Evolutionary conservation across 306 rosid genomes (phyloP).

Genomic region (Adenanthera pavonina): DNA sequence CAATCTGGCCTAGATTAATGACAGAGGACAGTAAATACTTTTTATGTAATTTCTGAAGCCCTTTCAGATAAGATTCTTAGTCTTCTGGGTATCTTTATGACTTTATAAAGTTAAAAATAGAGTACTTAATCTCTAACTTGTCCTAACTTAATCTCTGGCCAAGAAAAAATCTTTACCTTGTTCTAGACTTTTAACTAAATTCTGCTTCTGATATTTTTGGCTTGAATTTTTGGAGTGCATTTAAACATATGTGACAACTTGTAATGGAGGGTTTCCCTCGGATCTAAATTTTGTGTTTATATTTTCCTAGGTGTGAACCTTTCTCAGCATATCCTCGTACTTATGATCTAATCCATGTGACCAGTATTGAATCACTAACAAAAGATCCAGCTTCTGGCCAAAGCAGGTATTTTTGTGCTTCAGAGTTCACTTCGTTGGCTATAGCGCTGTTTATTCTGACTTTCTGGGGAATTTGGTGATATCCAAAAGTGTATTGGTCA

Average conservation of each 20-base stretch:
- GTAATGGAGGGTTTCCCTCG: slow-evolving; percentile 21
- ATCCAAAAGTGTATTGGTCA: background rate
- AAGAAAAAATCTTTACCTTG: no score
- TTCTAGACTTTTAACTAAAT: background rate
- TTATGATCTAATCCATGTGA: slow-evolving; percentile 86
- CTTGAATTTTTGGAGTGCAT: background rate
- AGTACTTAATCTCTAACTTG: background rate
- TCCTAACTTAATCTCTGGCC: no score
- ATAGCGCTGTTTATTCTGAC: slow-evolving; percentile 8
- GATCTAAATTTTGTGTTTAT: slow-evolving; percentile 46
- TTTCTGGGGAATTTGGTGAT: background rate
- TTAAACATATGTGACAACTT: slow-evolving; percentile 14
- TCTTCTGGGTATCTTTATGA: background rate
- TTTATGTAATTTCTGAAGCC: background rate
- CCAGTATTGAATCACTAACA: slow-evolving; percentile 76
- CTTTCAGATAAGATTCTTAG: background rate
- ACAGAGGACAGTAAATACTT: background rate
- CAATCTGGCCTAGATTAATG: background rate
- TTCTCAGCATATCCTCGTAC: slow-evolving; percentile 96
- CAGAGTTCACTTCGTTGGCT: slow-evolving; percentile 2
- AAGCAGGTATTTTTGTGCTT: slow-evolving; percentile 61
- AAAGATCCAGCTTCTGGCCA: slow-evolving; percentile 68
- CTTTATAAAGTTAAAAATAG: background rate
- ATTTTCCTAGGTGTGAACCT: slow-evolving; percentile 85
- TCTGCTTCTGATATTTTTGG: slow-evolving; percentile 8